Evolutionary conservation across 805 yeast genomes (phyloP).

Genomic region (Pachysolen tannophilus): DNA sequence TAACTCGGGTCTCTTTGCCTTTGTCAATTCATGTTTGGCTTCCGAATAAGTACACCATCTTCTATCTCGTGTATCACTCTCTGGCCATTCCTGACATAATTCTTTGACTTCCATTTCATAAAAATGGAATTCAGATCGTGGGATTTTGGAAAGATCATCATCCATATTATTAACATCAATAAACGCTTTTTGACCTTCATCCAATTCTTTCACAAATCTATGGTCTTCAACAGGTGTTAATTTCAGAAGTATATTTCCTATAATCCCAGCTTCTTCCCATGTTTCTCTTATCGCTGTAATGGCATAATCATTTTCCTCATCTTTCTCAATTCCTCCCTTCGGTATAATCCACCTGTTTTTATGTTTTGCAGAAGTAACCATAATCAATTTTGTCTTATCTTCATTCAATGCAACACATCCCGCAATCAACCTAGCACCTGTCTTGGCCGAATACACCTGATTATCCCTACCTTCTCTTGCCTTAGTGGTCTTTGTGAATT

Average conservation of each 20-base stretch:
- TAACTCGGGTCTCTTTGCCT: slow-evolving; percentile 60
- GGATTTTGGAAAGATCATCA: slow-evolving; percentile 28
- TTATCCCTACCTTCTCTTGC: slow-evolving; percentile 51
- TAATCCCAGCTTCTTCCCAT: slow-evolving; percentile 97
- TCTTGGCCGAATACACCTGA: slow-evolving; percentile 47
- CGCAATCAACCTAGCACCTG: slow-evolving; percentile 86
- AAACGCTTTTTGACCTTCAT: slow-evolving; percentile 13
- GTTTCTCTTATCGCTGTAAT: slow-evolving; percentile 76
- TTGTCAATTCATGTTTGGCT: slow-evolving; percentile 51
- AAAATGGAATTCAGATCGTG: slow-evolving; percentile 82
- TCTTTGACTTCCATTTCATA: slow-evolving; percentile 63
- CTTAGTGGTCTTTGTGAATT: slow-evolving; percentile 20
- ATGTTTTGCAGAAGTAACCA: slow-evolving; percentile 70
- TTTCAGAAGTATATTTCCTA: slow-evolving; percentile 47
- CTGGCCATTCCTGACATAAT: slow-evolving; percentile 71
- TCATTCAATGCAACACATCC: slow-evolving; percentile 75
- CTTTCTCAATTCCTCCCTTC: slow-evolving; percentile 90
- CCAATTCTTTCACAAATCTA: slow-evolving; percentile 18
- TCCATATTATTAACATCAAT: too few species aligned
- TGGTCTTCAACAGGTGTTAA: slow-evolving; percentile 64
- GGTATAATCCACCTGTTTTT: slow-evolving; percentile 80
- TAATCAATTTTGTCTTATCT: slow-evolving; percentile 53
- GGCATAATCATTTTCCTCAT: slow-evolving; percentile 46
- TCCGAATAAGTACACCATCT: slow-evolving; percentile 69
- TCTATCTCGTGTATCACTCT: slow-evolving; percentile 49